These are phyloP conservation scores for Secale cereale DNA, from an alignment of 176 grass and related monocot species.

Conservation along the genomic window DNA sequence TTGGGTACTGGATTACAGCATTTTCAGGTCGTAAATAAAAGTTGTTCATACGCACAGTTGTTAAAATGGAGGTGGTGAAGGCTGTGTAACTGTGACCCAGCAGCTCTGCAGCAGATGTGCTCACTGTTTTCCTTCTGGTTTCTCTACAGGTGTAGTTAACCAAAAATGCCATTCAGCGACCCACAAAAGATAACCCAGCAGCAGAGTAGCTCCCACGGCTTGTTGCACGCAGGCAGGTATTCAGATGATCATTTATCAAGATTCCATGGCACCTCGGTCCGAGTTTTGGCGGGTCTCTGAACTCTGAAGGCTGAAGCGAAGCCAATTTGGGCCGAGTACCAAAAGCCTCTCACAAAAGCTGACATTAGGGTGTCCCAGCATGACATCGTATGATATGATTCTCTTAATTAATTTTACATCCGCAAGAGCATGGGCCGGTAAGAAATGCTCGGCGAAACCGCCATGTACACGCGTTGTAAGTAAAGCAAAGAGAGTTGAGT, in stretches of 20 bases:
- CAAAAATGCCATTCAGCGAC: constrained; percentile 25
- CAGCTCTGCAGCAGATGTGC: background rate
- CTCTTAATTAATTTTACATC: background rate
- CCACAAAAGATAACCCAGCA: constrained; percentile 7
- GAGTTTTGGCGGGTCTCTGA: background rate
- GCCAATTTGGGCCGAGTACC: background rate
- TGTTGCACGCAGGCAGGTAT: background rate
- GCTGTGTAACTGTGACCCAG: background rate
- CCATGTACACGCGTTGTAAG: constrained; percentile 36
- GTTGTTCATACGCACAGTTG: background rate
- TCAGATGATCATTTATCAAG: constrained; percentile 5
- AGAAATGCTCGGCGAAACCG: background rate
- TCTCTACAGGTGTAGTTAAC: constrained; percentile 9
- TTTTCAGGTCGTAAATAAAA: background rate
- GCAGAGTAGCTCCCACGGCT: constrained; percentile 20
- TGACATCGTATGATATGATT: constrained; percentile 20
- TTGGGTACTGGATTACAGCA: background rate
- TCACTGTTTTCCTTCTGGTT: constrained; percentile 1
- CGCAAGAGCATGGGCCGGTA: background rate
- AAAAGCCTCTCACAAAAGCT: background rate
- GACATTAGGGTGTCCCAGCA: constrained; percentile 4
- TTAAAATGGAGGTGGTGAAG: background rate
- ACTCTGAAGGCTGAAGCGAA: background rate
- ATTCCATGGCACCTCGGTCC: background rate
- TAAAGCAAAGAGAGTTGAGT: constrained; percentile 26